Evolutionary conservation across 257 asterid species (phyloP), one percentile per base, ranked within the genome.

Genomic region (Ajuga chamaepitys): DNA sequence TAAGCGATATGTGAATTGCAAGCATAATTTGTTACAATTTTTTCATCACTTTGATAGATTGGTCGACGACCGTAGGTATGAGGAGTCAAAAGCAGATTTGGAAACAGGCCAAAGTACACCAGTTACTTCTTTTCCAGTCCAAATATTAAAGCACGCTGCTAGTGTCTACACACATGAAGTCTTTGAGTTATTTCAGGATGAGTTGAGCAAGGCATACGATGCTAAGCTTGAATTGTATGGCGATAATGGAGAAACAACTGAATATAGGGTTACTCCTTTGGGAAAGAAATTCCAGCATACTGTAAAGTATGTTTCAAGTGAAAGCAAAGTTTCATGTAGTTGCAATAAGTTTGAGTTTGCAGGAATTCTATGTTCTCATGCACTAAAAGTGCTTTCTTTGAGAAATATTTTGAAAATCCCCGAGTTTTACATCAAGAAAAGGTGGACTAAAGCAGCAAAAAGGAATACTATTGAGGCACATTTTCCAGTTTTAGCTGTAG

Each of bases 161-260:
- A 41, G 21, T 20, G 70, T 67, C 9, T 67, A 67, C 25, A 74
- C 70, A 0, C 51, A 30, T 20, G 46, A 58, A 14, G 26, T 59
- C 1, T 73, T 58, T 57, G 21, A 42, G 4, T 1, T 9, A 5
- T 70, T 64, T 37, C 8, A 58, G 6, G 16, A 46, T 3, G 44
- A 72, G 38, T 3, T 64, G 5, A 6, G 41, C 9, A 56, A 35
- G 12, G 68, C 61, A 5, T n/a, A 41, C 46, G 50, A 72, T 24
- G 21, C 56, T 7, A 45, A 5, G 3, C 10, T 24, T 4, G 67
- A 62, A 28, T 14, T 28, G 13, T 42, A 14, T 28, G 32, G 54
- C 13, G 24, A 5, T n/a, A 42, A 0, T 41, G 41, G 3, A 13
- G 66, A 61, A 7, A 14, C 7, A 12, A 41, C 12, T 21, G 26